phyloP scores from a whole-genome alignment of 176 grass and related monocot genomes.

The Canna indica region DNA sequence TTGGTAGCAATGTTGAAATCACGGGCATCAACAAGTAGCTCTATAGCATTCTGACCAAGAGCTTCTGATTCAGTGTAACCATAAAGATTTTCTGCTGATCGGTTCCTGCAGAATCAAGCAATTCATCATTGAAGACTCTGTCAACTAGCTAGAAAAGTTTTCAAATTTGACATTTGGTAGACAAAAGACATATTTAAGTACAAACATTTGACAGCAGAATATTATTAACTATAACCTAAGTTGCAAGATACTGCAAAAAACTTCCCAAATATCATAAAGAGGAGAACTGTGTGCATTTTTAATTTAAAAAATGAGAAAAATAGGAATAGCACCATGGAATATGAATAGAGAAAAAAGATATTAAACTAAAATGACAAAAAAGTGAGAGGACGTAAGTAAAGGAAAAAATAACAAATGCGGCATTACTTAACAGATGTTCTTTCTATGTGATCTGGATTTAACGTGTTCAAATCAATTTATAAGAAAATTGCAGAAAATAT shows the following conservation, averaged over 20 bases:
- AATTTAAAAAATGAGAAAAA: background rate
- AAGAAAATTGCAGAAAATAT: background rate
- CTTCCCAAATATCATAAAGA: background rate
- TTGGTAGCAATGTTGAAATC: slow-evolving; percentile 38
- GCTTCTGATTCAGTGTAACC: slow-evolving; percentile 72
- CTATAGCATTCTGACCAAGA: slow-evolving; percentile 64
- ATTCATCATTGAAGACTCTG: background rate
- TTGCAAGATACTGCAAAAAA: background rate
- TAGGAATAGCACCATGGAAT: background rate
- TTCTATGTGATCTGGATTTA: too few species aligned
- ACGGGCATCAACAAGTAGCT: slow-evolving; percentile 53
- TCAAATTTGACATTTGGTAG: background rate
- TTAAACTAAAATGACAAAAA: background rate
- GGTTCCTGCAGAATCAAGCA: slow-evolving; percentile 49
- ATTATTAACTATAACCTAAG: background rate
- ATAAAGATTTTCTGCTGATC: slow-evolving; percentile 72
- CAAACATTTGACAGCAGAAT: background rate
- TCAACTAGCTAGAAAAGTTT: background rate
- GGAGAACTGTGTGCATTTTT: background rate
- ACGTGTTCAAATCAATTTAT: too few species aligned
- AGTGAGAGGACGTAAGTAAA: background rate
- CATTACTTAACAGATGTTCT: background rate
- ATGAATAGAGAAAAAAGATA: background rate
- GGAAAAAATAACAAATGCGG: background rate
- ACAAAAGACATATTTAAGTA: slow-evolving; percentile 4